phyloP scores from a whole-genome alignment of 495 filamentous ascomycete species.

The Hyaloscypha variabilis region DNA sequence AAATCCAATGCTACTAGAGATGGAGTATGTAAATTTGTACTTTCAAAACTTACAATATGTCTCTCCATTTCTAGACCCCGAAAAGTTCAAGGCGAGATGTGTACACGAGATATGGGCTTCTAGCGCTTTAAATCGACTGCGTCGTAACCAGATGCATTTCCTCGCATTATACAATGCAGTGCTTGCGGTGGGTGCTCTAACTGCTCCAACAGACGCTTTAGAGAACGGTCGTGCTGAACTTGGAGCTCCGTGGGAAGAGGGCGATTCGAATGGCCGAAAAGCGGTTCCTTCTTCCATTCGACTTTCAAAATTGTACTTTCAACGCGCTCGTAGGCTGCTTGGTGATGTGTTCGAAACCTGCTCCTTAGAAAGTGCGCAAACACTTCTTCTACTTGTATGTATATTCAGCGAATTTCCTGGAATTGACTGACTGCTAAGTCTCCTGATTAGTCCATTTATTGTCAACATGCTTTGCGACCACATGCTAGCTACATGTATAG shows the following conservation, averaged over 20 bases:
- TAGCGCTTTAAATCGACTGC: background rate
- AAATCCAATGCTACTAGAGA: conserved; percentile 3
- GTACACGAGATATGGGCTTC: background rate
- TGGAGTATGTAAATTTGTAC: conserved; percentile 3
- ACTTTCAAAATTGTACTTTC: conserved; percentile 1
- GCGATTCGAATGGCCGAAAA: background rate
- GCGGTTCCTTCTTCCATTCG: background rate
- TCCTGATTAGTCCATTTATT: conserved; percentile 5
- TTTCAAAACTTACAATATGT: conserved; percentile 11
- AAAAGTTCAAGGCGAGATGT: background rate
- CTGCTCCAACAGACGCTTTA: background rate
- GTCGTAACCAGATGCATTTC: conserved; percentile 2
- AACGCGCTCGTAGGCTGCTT: background rate
- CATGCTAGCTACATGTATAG: conserved; percentile 21
- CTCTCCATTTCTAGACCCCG: background rate
- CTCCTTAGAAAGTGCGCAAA: conserved; percentile 15
- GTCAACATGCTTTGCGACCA: conserved; percentile 15
- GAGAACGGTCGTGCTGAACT: background rate
- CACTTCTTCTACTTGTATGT: conserved; percentile 10
- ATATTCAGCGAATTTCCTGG: background rate
- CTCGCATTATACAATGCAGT: conserved; percentile 9
- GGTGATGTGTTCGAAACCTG: conserved; percentile 16
- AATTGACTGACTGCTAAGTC: background rate
- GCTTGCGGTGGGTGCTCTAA: conserved; percentile 11
- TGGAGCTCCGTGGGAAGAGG: background rate